Conservation (phyloP, 2,329 filamentous ascomycete genomes). For the Monosporascus sp. region DNA sequence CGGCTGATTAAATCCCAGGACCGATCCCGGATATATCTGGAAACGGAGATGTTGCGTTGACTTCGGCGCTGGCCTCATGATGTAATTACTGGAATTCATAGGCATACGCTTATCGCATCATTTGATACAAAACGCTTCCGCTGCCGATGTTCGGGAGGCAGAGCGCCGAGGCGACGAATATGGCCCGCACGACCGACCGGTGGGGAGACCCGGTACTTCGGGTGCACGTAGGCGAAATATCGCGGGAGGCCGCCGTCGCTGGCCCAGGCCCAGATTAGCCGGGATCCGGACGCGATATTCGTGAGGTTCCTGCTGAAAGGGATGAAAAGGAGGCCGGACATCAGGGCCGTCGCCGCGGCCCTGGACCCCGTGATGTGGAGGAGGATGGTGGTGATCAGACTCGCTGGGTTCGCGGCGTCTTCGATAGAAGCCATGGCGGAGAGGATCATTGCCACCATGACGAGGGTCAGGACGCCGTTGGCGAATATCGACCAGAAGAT, state of each 20-base stretch:
- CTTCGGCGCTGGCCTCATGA: too few species aligned
- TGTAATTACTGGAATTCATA: too few species aligned
- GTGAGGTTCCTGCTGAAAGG: conserved; percentile 35
- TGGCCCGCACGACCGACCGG: conserved; percentile 30
- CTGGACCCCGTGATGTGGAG: conserved; percentile 35
- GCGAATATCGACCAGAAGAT: conserved; percentile 38
- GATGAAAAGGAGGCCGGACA: conserved; percentile 27
- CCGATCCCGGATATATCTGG: too few species aligned
- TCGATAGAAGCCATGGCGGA: conserved; percentile 39
- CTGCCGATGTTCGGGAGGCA: conserved; percentile 35
- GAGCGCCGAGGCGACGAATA: conserved; percentile 26
- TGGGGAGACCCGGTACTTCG: conserved; percentile 29
- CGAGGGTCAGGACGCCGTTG: conserved; percentile 37
- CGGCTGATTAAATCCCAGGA: too few species aligned
- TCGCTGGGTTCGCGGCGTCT: conserved; percentile 24
- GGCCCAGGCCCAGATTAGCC: conserved; percentile 45
- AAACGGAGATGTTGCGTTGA: too few species aligned
- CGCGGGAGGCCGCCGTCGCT: conserved; percentile 34
- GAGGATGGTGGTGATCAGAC: conserved; percentile 28
- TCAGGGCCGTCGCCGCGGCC: conserved; percentile 34
- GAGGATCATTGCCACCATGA: conserved; percentile 35
- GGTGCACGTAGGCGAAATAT: conserved; percentile 19
- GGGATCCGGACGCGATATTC: conserved; percentile 40
- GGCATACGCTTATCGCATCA: too few species aligned
- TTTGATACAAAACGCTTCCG: conserved; percentile 6